These are phyloP conservation scores for Fusarium cicatricum DNA, from an alignment of 2,329 filamentous ascomycete genomes.

Conservation along the genomic window DNA sequence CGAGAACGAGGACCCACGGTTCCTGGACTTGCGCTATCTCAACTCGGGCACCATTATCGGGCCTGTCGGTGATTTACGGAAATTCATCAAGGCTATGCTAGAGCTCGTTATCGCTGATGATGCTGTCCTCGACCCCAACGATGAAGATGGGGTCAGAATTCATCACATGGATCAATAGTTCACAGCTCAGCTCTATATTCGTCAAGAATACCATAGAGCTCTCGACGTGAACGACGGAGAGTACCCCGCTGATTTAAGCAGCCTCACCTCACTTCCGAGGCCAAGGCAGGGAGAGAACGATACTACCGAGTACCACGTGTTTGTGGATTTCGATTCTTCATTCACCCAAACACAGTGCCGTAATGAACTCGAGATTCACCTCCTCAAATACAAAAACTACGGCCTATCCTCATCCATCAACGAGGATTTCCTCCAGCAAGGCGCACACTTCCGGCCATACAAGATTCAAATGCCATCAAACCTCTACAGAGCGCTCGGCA, in stretches of 20 bases:
- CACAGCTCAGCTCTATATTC: constrained; percentile 28
- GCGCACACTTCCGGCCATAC: constrained; percentile 18
- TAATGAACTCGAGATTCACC: constrained; percentile 25
- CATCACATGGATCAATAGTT: constrained; percentile 34
- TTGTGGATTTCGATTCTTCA: constrained; percentile 29
- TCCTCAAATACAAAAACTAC: constrained; percentile 22
- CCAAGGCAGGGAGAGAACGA: constrained; percentile 6
- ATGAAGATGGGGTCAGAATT: neutral
- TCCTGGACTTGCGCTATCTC: too few relatives aligned
- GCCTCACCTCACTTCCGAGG: constrained; percentile 22
- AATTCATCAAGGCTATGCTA: constrained; percentile 22
- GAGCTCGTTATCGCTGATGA: constrained; percentile 9
- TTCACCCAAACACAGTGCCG: constrained; percentile 28
- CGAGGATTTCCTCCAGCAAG: constrained; percentile 19
- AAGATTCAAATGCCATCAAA: constrained; percentile 25
- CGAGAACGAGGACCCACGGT: constrained; percentile 3
- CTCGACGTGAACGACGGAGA: constrained; percentile 15
- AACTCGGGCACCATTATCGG: constrained; percentile 33
- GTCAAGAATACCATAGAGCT: constrained; percentile 34
- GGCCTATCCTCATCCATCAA: constrained; percentile 18
- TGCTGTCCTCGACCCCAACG: neutral
- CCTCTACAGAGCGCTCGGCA: constrained; percentile 4
- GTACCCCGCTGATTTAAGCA: constrained; percentile 36
- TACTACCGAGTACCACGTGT: constrained; percentile 22
- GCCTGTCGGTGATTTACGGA: constrained; percentile 26